phyloP scores from a whole-genome alignment of 164 flowering plant species.

The Akebia trifoliata region DNA sequence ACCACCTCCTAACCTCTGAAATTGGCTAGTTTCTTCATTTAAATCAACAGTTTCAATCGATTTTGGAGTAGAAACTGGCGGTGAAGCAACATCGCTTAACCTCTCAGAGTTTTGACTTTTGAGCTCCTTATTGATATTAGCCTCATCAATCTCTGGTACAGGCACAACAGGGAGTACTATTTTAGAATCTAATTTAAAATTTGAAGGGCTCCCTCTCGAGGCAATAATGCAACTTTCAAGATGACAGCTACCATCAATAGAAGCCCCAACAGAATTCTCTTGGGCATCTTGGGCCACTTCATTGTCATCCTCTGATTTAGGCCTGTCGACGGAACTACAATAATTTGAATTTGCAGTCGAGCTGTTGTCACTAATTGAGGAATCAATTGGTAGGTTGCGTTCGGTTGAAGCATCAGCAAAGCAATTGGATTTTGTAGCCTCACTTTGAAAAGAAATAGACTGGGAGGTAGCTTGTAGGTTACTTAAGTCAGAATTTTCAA shows the following conservation, averaged over 20 bases:
- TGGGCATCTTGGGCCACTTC: constrained; percentile 13
- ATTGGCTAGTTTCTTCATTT: constrained; percentile 24
- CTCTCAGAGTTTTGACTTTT: constrained; percentile 16
- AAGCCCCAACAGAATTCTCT: constrained; percentile 15
- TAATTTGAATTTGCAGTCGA: constrained; percentile 16
- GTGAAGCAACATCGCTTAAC: constrained; percentile 15
- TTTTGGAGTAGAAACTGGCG: constrained; percentile 15
- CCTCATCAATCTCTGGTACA: constrained; percentile 14
- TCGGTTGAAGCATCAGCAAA: constrained; percentile 22
- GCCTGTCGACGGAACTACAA: constrained; percentile 16
- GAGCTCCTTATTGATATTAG: constrained; percentile 12
- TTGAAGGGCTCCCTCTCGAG: constrained; percentile 13
- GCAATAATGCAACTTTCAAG: constrained; percentile 16
- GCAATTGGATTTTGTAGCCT: constrained; percentile 11
- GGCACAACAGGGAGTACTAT: constrained; percentile 8
- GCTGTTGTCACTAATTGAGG: not conserved
- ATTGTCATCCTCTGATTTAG: constrained; percentile 6
- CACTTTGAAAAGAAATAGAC: constrained; percentile 22
- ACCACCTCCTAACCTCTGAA: constrained; percentile 27
- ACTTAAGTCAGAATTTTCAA: constrained; percentile 20
- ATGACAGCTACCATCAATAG: constrained; percentile 12
- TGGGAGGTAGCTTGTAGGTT: constrained; percentile 22
- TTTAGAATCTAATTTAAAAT: constrained; percentile 9
- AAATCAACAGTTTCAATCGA: constrained; percentile 17
- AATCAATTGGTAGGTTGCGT: constrained; percentile 13